A percentile compares a stretch with the other conserved stretches of the same genome.
Conservation (phyloP, 495 filamentous ascomycete species). For the Tuber calosporum region DNA sequence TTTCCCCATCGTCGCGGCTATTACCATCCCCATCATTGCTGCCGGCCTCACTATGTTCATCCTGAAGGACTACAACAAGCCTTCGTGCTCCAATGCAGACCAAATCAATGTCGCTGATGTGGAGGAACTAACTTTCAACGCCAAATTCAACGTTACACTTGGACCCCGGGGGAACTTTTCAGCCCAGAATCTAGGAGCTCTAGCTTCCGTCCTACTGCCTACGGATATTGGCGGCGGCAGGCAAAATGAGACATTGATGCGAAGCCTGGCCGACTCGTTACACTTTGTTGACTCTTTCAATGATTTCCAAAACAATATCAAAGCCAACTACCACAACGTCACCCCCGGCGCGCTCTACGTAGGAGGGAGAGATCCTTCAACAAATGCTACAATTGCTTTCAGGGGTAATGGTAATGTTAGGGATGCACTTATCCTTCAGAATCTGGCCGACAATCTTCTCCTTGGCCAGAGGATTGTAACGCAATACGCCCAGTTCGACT, state of each 20-base stretch:
- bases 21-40: conserved; percentile 67
- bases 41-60: conserved; percentile 68
- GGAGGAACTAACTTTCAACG: conserved; percentile 43
- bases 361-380: conserved; percentile 42
- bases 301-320: conserved; percentile 62
- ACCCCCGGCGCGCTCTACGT: conserved; percentile 72
- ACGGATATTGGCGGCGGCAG: neutral
- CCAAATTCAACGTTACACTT: conserved; percentile 50
- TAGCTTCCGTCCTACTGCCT: conserved; percentile 46
- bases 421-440: conserved; percentile 61
- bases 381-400: conserved; percentile 54
- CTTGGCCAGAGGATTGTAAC: conserved; percentile 54
- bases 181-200: conserved; percentile 42
- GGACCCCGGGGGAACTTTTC: conserved; percentile 55
- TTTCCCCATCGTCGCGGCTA: conserved; percentile 63
- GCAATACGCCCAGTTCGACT: conserved; percentile 62
- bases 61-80: conserved; percentile 51
- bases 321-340: conserved; percentile 55
- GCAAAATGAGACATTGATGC: neutral
- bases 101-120: neutral
- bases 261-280: conserved; percentile 34
- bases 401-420: conserved; percentile 48
- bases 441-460: conserved; percentile 56
- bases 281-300: conserved; percentile 56
- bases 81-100: conserved; percentile 50